Conservation (phyloP, 2,329 filamentous ascomycete genomes). For the Macrophomina phaseolina region DNA sequence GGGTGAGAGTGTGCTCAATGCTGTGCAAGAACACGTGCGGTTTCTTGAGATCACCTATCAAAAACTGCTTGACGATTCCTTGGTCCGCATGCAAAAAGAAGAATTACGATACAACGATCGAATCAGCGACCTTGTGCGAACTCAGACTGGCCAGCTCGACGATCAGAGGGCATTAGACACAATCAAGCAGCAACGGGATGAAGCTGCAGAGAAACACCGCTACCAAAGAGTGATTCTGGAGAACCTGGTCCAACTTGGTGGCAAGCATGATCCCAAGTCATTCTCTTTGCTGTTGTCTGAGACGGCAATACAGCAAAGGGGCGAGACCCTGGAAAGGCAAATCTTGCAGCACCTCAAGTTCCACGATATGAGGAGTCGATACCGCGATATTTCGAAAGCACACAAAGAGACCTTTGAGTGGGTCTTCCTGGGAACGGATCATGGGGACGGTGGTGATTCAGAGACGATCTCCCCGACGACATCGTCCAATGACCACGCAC, state of each 20-base stretch:
- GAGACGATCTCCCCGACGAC: neutral
- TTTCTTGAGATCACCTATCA: constrained; percentile 5
- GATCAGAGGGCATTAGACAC: constrained; percentile 6
- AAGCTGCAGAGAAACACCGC: constrained; percentile 5
- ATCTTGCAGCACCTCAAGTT: constrained; percentile 19
- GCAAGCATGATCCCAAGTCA: neutral
- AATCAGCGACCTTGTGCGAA: neutral
- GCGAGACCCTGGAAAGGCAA: constrained; percentile 11
- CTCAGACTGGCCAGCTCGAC: neutral
- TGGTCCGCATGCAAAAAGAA: constrained; percentile 8
- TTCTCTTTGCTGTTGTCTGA: constrained; percentile 5
- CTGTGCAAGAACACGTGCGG: constrained; percentile 25
- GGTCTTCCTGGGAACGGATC: constrained; percentile 21
- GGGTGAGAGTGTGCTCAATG: constrained; percentile 28
- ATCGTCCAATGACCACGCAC: neutral
- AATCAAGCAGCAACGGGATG: constrained; percentile 14
- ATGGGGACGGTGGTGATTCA: neutral
- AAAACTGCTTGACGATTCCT: neutral
- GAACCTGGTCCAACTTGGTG: neutral
- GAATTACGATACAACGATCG: neutral
- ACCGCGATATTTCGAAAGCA: constrained; percentile 24
- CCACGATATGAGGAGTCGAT: constrained; percentile 21
- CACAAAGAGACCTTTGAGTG: constrained; percentile 29
- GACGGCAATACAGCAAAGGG: neutral
- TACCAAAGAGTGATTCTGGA: constrained; percentile 22